These are phyloP conservation scores for Thelephora terrestris DNA, from an alignment of 1,284 basidiomycete species.

Conservation along the genomic window DNA sequence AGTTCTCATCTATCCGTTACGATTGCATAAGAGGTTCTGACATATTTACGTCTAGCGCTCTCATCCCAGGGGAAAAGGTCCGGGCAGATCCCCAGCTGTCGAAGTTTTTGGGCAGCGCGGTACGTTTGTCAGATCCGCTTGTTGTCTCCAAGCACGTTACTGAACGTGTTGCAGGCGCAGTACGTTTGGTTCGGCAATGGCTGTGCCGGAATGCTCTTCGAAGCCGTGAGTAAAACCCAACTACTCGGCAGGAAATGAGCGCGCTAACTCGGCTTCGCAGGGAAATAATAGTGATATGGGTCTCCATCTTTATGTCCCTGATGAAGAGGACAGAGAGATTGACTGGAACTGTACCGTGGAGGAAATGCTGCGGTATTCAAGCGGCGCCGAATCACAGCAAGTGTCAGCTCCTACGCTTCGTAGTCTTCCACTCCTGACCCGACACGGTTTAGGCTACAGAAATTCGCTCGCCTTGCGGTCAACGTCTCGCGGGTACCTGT, in stretches of 20 bases:
- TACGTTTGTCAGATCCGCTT: neutral
- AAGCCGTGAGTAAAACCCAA: conserved; percentile 21
- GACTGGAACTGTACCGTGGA: conserved; percentile 1
- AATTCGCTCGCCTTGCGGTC: conserved; percentile 28
- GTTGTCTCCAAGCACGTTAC: conserved; percentile 1
- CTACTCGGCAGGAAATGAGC: no score
- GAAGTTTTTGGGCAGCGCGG: conserved; percentile 23
- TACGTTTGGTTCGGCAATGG: conserved; percentile 33
- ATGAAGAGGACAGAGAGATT: neutral
- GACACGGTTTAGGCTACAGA: conserved; percentile 30
- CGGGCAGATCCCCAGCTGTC: conserved; percentile 26
- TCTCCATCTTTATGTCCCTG: conserved; percentile 11
- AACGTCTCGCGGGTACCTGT: conserved; percentile 28
- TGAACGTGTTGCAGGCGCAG: conserved; percentile 22
- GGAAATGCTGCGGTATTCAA: conserved; percentile 9
- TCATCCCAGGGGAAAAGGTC: conserved; percentile 31
- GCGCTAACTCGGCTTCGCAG: conserved; percentile 1
- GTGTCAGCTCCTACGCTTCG: neutral
- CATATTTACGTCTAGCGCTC: conserved; percentile 24
- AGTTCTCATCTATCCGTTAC: conserved; percentile 8
- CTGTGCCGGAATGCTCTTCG: conserved; percentile 25
- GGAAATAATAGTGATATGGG: conserved; percentile 10
- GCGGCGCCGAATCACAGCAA: conserved; percentile 9
- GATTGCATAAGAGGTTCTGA: neutral
- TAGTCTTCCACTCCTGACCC: neutral